Base-by-base conservation (phyloP, 345 rosid species). In the Gossypium sturtianum region DNA sequence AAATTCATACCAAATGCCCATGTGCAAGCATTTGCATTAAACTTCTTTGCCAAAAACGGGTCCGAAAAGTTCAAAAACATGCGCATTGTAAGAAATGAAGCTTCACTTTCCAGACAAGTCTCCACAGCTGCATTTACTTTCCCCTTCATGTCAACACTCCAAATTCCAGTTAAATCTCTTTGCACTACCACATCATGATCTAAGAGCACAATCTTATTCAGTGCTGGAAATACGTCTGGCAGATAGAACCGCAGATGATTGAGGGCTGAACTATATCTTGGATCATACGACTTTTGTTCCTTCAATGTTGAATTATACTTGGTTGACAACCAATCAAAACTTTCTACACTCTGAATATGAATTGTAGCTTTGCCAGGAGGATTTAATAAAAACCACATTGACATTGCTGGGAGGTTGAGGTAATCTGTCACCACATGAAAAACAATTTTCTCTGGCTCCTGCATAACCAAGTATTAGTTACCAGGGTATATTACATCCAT, bases 1-100 rank as follows among this genome's bases (percentile, higher is more conserved):
- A 95, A 77, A 85, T 95, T 92, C 97, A 92, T 84, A 48, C 98
- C 98, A 75, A 87, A 94, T 6, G 96, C 95, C 99, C 99, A 95
- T 1, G 96, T 90, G 81, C 98, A 89, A 58, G 91, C 81, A 78
- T 83, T 82, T n/a, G 86, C 86, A 81, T 82, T 79, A 72, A 91
- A 89, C 76, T 81, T 83, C 77, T 82, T 80, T 27, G 86, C 84
- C 70, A 94, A 83, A 74, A 88, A 83, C 9, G 87, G 82, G 77
- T 93, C 92, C 54, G 96, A 84, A 82, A 91, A 95, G 80, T 93
- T 83, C 43, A 95, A 60, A 72, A 87, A 84, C 83, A 73, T 82
- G 68, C 81, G 84, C 89, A 91, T 90, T 43, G 74, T 81, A 70
- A 76, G 87, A 75, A 87, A 91, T 45, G 98, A 82, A 80, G 83